A percentile compares a stretch with the other conserved stretches of the same genome.
Evolutionary conservation across 2,329 filamentous ascomycete genomes (phyloP).

Genomic region (Botrytis pseudocinerea): DNA sequence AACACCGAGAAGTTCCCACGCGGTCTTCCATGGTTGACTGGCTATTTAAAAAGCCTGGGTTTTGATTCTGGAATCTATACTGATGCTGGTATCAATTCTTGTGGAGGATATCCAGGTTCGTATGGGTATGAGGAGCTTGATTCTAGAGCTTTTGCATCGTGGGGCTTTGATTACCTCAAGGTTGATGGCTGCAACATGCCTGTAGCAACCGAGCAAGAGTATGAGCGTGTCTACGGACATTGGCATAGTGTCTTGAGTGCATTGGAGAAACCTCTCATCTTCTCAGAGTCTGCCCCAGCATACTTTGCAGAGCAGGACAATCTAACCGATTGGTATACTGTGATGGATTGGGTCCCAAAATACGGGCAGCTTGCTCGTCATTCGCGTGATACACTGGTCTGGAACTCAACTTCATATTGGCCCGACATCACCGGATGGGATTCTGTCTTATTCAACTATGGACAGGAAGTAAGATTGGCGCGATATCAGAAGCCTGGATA

Average conservation of each 20-base stretch:
- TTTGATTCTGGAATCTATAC: constrained; percentile 66
- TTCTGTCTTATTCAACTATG: constrained; percentile 51
- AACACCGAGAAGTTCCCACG: constrained; percentile 56
- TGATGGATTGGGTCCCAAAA: constrained; percentile 48
- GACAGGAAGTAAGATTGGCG: constrained; percentile 40
- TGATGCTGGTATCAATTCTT: constrained; percentile 49
- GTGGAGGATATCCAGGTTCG: constrained; percentile 58
- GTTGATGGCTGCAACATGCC: constrained; percentile 56
- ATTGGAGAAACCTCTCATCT: constrained; percentile 39
- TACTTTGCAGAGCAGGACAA: constrained; percentile 52
- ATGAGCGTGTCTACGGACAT: constrained; percentile 44
- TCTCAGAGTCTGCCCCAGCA: constrained; percentile 45
- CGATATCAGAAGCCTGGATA: constrained; percentile 43
- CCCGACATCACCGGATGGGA: constrained; percentile 44
- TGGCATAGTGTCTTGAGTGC: constrained; percentile 46
- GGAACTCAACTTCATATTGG: constrained; percentile 35
- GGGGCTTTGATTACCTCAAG: constrained; percentile 62
- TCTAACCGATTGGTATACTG: constrained; percentile 46
- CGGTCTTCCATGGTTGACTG: constrained; percentile 57
- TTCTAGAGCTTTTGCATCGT: constrained; percentile 53
- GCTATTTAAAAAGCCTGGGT: constrained; percentile 56
- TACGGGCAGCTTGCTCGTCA: constrained; percentile 44
- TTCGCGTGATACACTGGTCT: constrained; percentile 40
- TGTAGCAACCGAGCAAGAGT: constrained; percentile 42
- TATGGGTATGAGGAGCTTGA: constrained; percentile 59